Evolutionary conservation across 805 yeast species (phyloP).

Genomic region (Candida pseudofarinosa): DNA sequence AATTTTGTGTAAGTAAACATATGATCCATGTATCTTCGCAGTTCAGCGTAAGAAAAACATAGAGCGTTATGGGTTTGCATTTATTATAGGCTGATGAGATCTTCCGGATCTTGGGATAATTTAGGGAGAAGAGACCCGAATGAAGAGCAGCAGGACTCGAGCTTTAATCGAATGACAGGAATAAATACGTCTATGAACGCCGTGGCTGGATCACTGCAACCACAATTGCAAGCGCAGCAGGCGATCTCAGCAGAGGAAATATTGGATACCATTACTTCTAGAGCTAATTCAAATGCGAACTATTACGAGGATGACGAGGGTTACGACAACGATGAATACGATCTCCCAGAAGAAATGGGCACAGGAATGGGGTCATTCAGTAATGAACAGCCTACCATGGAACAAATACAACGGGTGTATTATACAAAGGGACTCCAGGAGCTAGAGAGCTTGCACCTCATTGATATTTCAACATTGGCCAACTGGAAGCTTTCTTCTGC

Average conservation of each 20-base stretch:
- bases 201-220: conserved; percentile 13
- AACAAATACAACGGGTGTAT: conserved; percentile 37
- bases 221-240: conserved; percentile 24
- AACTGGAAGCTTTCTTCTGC: conserved; percentile 78
- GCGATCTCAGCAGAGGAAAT: conserved; percentile 27
- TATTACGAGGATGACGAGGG: conserved; percentile 6
- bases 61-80: too few relatives aligned
- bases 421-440: conserved; percentile 48
- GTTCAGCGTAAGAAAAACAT: too few relatives aligned
- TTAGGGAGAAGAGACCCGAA: neutral
- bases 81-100: conserved; percentile 1
- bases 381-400: conserved; percentile 33
- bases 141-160: conserved; percentile 5
- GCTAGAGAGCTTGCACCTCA: conserved; percentile 53
- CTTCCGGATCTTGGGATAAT: neutral
- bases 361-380: conserved; percentile 9
- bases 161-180: neutral
- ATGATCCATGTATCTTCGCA: too few relatives aligned
- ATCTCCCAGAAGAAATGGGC: conserved; percentile 11
- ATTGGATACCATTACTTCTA: conserved; percentile 24
- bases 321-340: conserved; percentile 10
- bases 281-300: conserved; percentile 8
- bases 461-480: conserved; percentile 78
- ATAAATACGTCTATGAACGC: conserved; percentile 5
- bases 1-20: neutral